Base-by-base conservation (phyloP, 345 rosid genomes). In the Eucalyptus cloeziana region DNA sequence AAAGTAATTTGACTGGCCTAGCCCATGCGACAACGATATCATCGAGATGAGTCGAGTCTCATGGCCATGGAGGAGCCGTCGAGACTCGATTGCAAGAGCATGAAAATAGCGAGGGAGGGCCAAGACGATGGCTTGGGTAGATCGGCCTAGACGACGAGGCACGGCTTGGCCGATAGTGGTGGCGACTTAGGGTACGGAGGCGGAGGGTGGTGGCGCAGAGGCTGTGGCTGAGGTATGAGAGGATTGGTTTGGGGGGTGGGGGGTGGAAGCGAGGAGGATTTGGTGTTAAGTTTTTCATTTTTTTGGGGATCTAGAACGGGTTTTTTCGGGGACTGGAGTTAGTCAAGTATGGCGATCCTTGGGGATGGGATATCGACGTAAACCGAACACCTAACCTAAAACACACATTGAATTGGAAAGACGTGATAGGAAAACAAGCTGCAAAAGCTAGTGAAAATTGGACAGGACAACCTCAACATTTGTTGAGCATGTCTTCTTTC, bases 331-430 rank as follows among this genome's bases (percentile, higher is more conserved):
- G 80, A 69, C 44, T 69, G 9, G 13, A 33, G 24, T 33, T 71
- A 71, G 4, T 4, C 24, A 69, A 9, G 24, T 69, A 7, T 5
- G 24, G 25, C 44, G 2, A 69, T 33, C 44, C 13, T 8, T 19
- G 1, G 44, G 12, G 43, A 5, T 4, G 4, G 13, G 10, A 9
- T 1, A n/a, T 4, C 2, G 19, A 64, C 1, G 7, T 69, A 17
- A 33, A 17, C 44, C 25, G 2, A 69, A 17, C 45, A 17, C 2
- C 11, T 2, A 15, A 69, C 24, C 44, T 33, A 69, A 33, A 33
- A 17, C 24, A 9, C 13, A 4, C 6, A 3, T 11, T 7, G 19
- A n/a, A 64, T 14, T 15, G 76, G 76, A 14, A 64, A 64, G 40
- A 64, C 21, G n/a, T 64, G 76, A 15, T 64, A n/a, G 19, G 31